A percentile compares a stretch with the other conserved stretches of the same genome.
phyloP scores from a whole-genome alignment of 768 basidiomycete species.

The Clavaria fumosa region DNA sequence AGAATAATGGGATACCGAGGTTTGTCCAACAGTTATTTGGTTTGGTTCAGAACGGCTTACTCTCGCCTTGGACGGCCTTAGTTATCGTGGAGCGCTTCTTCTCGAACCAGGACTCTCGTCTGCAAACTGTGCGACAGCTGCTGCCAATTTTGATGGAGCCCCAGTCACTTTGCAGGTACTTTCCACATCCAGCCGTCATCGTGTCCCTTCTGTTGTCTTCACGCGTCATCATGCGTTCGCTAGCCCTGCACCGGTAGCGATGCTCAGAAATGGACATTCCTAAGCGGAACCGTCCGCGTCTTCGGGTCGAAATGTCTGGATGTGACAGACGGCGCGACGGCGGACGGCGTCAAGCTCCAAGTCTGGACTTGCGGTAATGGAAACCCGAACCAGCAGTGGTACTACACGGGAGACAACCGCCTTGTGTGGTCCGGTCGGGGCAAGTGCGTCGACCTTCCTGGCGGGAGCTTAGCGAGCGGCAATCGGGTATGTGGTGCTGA shows the following conservation, averaged over 20 bases:
- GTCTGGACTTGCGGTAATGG: conserved; percentile 13
- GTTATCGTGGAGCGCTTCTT: too few species aligned
- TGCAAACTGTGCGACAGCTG: conserved; percentile 16
- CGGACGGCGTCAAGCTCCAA: conserved; percentile 12
- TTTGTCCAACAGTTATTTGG: too few species aligned
- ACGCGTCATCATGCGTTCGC: not conserved
- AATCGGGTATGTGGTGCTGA: conserved; percentile 17
- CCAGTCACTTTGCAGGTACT: conserved; percentile 14
- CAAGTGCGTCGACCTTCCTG: conserved; percentile 18
- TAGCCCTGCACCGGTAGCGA: conserved; percentile 10
- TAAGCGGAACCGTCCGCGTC: conserved; percentile 9
- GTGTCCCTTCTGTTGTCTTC: not conserved
- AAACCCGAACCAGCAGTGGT: conserved; percentile 13
- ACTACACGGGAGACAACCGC: conserved; percentile 11
- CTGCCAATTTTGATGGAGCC: conserved; percentile 16
- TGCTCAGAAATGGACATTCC: conserved; percentile 14
- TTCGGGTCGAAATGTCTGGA: conserved; percentile 14
- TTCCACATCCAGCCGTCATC: not conserved
- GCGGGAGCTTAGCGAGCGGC: conserved; percentile 14
- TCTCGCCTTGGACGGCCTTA: too few species aligned
- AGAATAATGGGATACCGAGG: too few species aligned
- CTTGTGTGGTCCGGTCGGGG: conserved; percentile 20
- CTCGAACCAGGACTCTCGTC: not conserved
- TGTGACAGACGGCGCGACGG: conserved; percentile 10
- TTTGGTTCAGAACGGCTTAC: too few species aligned